phyloP scores from a whole-genome alignment of 495 filamentous ascomycete species.

The Lophium mytilinum region DNA sequence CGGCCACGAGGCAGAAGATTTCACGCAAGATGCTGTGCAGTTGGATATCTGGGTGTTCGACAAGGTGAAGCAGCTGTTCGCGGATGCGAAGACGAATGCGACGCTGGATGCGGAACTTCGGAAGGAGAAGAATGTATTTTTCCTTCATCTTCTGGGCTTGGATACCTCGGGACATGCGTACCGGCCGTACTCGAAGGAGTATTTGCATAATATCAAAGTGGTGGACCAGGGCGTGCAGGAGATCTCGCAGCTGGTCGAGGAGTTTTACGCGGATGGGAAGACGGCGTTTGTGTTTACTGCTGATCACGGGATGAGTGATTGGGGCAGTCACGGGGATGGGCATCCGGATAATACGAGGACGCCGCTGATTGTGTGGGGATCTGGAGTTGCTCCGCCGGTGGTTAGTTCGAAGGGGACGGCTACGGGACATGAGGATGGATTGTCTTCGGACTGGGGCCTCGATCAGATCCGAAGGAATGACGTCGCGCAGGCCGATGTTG shows the following conservation, averaged over 20 bases:
- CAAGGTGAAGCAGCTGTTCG: conserved; percentile 78
- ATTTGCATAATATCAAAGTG: conserved; percentile 87
- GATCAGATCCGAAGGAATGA: conserved; percentile 76
- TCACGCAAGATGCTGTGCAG: conserved; percentile 66
- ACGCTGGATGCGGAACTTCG: conserved; percentile 67
- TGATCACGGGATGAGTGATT: conserved; percentile 98
- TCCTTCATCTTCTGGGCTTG: conserved; percentile 90
- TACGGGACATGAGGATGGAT: conserved; percentile 83
- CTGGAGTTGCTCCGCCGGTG: conserved; percentile 74
- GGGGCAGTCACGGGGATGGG: conserved; percentile 94
- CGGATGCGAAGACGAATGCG: conserved; percentile 62
- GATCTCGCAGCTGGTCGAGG: conserved; percentile 69
- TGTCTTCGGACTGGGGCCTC: conserved; percentile 82
- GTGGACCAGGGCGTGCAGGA: conserved; percentile 85
- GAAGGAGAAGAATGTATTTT: conserved; percentile 87
- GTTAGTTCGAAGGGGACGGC: conserved; percentile 45
- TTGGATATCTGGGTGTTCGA: conserved; percentile 97
- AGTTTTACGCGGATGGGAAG: conserved; percentile 87
- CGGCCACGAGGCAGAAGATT: conserved; percentile 79
- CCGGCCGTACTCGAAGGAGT: conserved; percentile 91
- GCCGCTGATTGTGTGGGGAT: conserved; percentile 89
- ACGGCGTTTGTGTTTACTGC: conserved; percentile 97
- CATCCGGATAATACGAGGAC: conserved; percentile 97
- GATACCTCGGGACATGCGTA: conserved; percentile 87
- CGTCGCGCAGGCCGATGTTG: conserved; percentile 90